Conservation (phyloP, 768 basidiomycete genomes). For the Mycena rebaudengoi region DNA sequence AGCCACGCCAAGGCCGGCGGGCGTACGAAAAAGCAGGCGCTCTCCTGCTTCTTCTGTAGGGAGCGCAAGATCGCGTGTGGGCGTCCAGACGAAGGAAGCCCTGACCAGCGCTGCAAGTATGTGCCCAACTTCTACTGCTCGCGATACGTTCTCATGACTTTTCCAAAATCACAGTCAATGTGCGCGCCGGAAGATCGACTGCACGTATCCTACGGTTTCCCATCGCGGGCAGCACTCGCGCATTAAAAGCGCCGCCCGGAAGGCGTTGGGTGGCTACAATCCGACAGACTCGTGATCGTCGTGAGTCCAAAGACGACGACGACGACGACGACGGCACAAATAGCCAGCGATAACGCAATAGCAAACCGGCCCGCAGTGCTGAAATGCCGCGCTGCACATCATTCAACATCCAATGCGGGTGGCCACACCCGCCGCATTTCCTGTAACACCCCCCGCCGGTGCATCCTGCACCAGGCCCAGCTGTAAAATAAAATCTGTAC, state of each 20-base stretch:
- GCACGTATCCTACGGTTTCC: conserved; percentile 59
- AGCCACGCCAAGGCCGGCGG: conserved; percentile 21
- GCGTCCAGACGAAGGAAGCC: conserved; percentile 45
- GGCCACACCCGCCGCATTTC: too few relatives aligned
- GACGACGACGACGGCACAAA: too few relatives aligned
- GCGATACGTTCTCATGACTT: conserved; percentile 18
- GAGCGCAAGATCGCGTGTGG: conserved; percentile 62
- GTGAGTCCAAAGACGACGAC: too few relatives aligned
- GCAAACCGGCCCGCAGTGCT: too few relatives aligned
- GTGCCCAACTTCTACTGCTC: not conserved
- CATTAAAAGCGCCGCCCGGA: conserved; percentile 34
- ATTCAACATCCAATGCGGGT: too few relatives aligned
- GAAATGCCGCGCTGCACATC: too few relatives aligned
- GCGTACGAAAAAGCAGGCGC: conserved; percentile 37
- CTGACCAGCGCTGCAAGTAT: conserved; percentile 51
- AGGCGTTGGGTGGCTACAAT: too few relatives aligned
- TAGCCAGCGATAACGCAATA: too few relatives aligned
- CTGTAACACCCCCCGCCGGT: too few relatives aligned
- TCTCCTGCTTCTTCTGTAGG: conserved; percentile 58
- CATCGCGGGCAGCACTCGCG: conserved; percentile 52
- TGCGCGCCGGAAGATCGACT: conserved; percentile 53
- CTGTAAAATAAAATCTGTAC: too few relatives aligned
- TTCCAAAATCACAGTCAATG: conserved; percentile 53
- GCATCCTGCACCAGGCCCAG: too few relatives aligned
- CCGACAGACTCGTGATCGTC: too few relatives aligned